Conservation (phyloP, 495 filamentous ascomycete genomes). For the Endocarpon pusillum region DNA sequence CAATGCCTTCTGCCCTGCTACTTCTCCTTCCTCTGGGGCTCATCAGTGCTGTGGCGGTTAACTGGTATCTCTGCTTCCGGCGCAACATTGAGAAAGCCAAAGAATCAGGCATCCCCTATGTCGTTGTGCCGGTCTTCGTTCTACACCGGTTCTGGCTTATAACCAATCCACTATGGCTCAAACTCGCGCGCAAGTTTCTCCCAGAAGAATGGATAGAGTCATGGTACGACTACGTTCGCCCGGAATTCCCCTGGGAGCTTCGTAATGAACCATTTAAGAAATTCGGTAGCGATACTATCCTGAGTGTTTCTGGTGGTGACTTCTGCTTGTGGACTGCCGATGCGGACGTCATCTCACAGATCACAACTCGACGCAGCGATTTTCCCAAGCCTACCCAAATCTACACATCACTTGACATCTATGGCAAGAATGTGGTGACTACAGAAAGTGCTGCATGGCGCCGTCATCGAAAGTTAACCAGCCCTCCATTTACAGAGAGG, state of each 20-base stretch:
- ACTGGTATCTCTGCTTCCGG: conserved; percentile 1
- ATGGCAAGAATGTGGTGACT: conserved; percentile 28
- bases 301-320: conserved; percentile 32
- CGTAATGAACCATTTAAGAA: conserved; percentile 23
- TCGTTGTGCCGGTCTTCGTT: conserved; percentile 17
- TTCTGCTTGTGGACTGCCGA: conserved; percentile 33
- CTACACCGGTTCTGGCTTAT: conserved; percentile 16
- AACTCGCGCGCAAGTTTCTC: conserved; percentile 4
- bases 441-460: conserved; percentile 28
- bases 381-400: conserved; percentile 48
- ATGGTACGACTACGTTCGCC: conserved; percentile 9
- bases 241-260: conserved; percentile 24
- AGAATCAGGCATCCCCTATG: conserved; percentile 18
- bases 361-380: conserved; percentile 41
- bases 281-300: conserved; percentile 32
- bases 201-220: conserved; percentile 8
- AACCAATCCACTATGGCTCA: conserved; percentile 22
- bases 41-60: not conserved
- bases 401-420: conserved; percentile 32
- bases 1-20: too few species aligned
- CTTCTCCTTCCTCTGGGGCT: not conserved
- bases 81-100: not conserved
- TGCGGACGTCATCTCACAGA: conserved; percentile 40
- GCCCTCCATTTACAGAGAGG: conserved; percentile 29
- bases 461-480: conserved; percentile 25